phyloP scores from a whole-genome alignment of 805 yeast species.

The Danielia reshetovae region DNA sequence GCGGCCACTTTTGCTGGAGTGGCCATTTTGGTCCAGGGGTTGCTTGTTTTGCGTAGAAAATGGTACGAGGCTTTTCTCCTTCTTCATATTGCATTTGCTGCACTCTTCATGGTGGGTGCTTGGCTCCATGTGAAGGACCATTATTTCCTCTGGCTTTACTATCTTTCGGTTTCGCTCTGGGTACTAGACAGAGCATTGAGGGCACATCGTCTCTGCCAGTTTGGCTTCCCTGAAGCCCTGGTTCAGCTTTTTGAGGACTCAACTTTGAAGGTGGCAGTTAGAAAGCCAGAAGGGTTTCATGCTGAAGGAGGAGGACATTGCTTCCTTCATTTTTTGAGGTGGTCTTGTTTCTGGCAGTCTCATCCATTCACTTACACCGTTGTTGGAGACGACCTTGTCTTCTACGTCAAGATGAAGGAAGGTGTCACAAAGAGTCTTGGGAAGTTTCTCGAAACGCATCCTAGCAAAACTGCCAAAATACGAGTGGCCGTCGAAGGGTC shows the following conservation, averaged over 20 bases:
- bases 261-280: slow-evolving; percentile 46
- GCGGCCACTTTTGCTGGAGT: slow-evolving; percentile 42
- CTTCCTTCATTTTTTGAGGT: slow-evolving; percentile 47
- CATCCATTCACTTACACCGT: slow-evolving; percentile 58
- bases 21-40: slow-evolving; percentile 43
- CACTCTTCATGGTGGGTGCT: slow-evolving; percentile 40
- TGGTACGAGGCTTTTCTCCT: slow-evolving; percentile 43
- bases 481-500: slow-evolving; percentile 38
- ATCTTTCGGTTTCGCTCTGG: slow-evolving; percentile 15
- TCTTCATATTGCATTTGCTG: slow-evolving; percentile 36
- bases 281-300: slow-evolving; percentile 52
- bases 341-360: slow-evolving; percentile 55
- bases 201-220: slow-evolving; percentile 47
- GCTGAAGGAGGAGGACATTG: slow-evolving; percentile 61
- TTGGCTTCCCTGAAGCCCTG: slow-evolving; percentile 57
- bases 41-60: slow-evolving; percentile 41
- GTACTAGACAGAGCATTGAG: slow-evolving; percentile 44
- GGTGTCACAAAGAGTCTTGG: slow-evolving; percentile 28
- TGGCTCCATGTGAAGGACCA: slow-evolving; percentile 44
- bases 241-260: slow-evolving; percentile 42
- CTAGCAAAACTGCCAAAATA: slow-evolving; percentile 14
- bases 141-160: slow-evolving; percentile 15
- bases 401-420: slow-evolving; percentile 31
- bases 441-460: slow-evolving; percentile 17
- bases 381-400: slow-evolving; percentile 10